phyloP scores from a whole-genome alignment of 805 yeast species.

The Candida glaebosa region DNA sequence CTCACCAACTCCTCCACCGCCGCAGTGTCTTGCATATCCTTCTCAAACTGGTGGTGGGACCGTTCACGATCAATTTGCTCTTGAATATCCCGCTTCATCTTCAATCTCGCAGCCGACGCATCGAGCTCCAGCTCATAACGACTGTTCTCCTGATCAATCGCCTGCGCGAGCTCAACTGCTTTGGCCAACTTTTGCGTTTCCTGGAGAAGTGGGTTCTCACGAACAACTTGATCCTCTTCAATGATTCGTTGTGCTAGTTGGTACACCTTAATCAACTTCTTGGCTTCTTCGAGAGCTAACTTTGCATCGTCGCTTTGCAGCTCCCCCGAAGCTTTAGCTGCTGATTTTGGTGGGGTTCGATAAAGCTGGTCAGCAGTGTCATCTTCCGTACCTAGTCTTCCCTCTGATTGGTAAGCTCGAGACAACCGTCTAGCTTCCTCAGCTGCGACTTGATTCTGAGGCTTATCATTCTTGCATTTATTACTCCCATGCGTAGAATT shows the following conservation, averaged over 20 bases:
- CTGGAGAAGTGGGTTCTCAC: neutral
- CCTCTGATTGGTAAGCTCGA: neutral
- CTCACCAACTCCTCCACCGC: conserved; percentile 6
- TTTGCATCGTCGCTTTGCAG: neutral
- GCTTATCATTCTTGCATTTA: neutral
- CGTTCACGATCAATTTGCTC: conserved; percentile 2
- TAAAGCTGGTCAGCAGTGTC: neutral
- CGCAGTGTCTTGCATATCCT: conserved; percentile 4
- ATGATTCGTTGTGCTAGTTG: conserved; percentile 3
- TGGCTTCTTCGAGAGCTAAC: neutral
- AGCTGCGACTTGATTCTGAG: neutral
- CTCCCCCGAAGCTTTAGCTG: too few relatives aligned
- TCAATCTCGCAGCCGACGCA: neutral
- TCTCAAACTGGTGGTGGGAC: conserved; percentile 4
- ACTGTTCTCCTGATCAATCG: conserved; percentile 9
- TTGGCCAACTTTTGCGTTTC: conserved; percentile 7
- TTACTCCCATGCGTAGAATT: neutral
- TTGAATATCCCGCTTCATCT: conserved; percentile 5
- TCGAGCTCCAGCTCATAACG: conserved; percentile 4
- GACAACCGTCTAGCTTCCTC: neutral
- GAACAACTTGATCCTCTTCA: conserved; percentile 2
- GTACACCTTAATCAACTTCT: neutral
- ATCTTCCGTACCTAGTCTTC: neutral
- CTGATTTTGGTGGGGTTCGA: neutral
- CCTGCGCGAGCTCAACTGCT: conserved; percentile 14